Evolutionary conservation across 2,329 filamentous ascomycete species (phyloP).

Genomic region (Tolypocladium paradoxum): DNA sequence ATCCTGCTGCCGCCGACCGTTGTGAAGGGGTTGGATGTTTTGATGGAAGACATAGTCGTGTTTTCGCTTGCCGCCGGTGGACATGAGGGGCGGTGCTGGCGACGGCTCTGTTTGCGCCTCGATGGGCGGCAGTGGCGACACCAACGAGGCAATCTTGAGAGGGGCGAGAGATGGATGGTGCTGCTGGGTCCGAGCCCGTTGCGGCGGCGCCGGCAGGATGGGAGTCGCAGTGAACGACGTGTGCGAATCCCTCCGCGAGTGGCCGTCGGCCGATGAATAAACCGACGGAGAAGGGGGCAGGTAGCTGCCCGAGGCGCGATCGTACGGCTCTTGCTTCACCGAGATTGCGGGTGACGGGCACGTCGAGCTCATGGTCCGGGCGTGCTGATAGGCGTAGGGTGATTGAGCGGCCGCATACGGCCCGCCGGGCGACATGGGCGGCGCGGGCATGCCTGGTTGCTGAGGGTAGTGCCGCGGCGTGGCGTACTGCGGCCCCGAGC

Average conservation of each 20-base stretch:
- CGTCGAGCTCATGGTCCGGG: constrained; percentile 16
- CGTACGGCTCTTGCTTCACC: constrained; percentile 23
- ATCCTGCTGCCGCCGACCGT: constrained; percentile 26
- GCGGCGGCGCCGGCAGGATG: constrained; percentile 14
- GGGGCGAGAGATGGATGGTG: constrained; percentile 20
- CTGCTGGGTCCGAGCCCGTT: constrained; percentile 5
- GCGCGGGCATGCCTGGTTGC: constrained; percentile 19
- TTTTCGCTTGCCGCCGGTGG: constrained; percentile 25
- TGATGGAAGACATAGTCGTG: constrained; percentile 23
- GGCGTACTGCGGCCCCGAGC: constrained; percentile 20
- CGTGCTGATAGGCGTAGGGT: constrained; percentile 20
- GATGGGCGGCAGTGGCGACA: constrained; percentile 24
- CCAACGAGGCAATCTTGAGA: constrained; percentile 23
- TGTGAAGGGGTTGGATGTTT: constrained; percentile 20
- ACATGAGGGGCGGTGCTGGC: constrained; percentile 13
- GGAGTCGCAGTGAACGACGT: constrained; percentile 17
- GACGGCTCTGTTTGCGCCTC: constrained; percentile 21
- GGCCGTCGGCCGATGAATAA: constrained; percentile 16
- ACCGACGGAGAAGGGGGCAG: constrained; percentile 27
- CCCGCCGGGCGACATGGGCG: constrained; percentile 21
- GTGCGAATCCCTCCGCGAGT: constrained; percentile 19
- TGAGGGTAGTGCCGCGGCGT: constrained; percentile 28
- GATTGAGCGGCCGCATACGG: constrained; percentile 26
- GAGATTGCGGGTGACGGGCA: constrained; percentile 19
- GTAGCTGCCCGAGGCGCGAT: constrained; percentile 25